Evolutionary conservation across 1,284 basidiomycete species (phyloP).

Genomic region (Anthracocystis walkeri): DNA sequence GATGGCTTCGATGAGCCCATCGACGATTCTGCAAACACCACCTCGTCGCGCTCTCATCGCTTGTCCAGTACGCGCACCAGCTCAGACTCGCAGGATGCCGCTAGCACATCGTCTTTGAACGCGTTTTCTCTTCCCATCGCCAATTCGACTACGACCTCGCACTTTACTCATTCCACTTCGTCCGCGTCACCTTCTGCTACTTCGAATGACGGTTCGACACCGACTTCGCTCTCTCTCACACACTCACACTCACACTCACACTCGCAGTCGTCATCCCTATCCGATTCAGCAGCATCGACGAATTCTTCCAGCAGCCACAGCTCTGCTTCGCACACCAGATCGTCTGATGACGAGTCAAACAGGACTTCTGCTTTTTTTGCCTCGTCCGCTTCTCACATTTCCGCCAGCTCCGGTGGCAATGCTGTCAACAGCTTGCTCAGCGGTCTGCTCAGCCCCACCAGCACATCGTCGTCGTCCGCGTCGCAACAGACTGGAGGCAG

Average conservation of each 20-base stretch:
- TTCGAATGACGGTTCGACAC: neutral
- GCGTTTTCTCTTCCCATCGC: slow-evolving; percentile 9
- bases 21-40: slow-evolving; percentile 21
- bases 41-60: slow-evolving; percentile 7
- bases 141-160: slow-evolving; percentile 13
- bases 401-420: neutral
- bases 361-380: slow-evolving; percentile 1
- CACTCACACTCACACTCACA: slow-evolving; percentile 3
- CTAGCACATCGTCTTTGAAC: slow-evolving; percentile 2
- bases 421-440: neutral
- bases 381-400: neutral
- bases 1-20: slow-evolving; percentile 7
- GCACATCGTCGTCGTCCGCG: slow-evolving; percentile 12
- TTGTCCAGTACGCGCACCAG: slow-evolving; percentile 10
- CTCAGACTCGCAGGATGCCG: slow-evolving; percentile 11
- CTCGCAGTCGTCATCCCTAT: neutral
- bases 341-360: neutral
- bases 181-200: neutral
- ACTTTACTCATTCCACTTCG: slow-evolving; percentile 5
- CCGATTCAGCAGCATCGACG: neutral
- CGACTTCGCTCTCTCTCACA: neutral
- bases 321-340: neutral
- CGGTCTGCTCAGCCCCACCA: slow-evolving; percentile 1
- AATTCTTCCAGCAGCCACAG: neutral
- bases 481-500: slow-evolving; percentile 10